Percentiles rank a stretch among this genome's conserved stretches.
phyloP scores from a whole-genome alignment of 2,329 filamentous ascomycete genomes.

The Erysiphe neolycopersici region DNA sequence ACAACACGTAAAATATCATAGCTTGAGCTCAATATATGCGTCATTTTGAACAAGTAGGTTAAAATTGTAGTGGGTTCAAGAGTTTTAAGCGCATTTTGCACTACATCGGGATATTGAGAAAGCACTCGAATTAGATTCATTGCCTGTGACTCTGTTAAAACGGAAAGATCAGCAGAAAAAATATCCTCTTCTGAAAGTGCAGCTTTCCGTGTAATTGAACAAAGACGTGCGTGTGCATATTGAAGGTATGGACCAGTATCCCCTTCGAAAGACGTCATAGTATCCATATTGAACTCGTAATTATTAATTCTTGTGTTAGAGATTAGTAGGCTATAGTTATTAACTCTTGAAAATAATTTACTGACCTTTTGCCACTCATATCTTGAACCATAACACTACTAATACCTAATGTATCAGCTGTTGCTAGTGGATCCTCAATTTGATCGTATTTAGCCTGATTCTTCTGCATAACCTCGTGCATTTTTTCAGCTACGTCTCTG shows the following conservation, averaged over 20 bases:
- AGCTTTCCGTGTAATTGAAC: conserved; percentile 32
- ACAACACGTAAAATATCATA: conserved; percentile 65
- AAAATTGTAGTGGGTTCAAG: conserved; percentile 45
- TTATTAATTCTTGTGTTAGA: conserved; percentile 25
- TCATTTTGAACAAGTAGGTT: conserved; percentile 62
- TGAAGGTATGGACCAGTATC: conserved; percentile 70
- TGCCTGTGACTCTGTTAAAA: conserved; percentile 47
- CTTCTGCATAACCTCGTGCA: conserved; percentile 92
- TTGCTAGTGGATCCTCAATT: conserved; percentile 55
- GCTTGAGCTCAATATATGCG: conserved; percentile 50
- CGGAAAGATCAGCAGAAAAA: conserved; percentile 32
- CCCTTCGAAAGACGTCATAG: conserved; percentile 63
- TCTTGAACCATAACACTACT: conserved; percentile 95
- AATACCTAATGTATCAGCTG: conserved; percentile 75
- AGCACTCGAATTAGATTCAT: conserved; percentile 47
- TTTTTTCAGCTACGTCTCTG: conserved; percentile 63
- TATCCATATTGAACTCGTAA: conserved; percentile 51
- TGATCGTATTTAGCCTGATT: conserved; percentile 79
- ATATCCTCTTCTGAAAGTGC: conserved; percentile 29
- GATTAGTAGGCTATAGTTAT: conserved; percentile 1
- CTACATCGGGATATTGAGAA: conserved; percentile 65
- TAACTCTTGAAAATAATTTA: background rate
- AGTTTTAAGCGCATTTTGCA: conserved; percentile 62
- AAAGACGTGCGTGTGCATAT: conserved; percentile 52
- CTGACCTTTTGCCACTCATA: conserved; percentile 76